Evolutionary conservation across 2,329 filamentous ascomycete species (phyloP), one percentile per base, ranked within the genome.

Genomic region (Sporothrix schenckii): DNA sequence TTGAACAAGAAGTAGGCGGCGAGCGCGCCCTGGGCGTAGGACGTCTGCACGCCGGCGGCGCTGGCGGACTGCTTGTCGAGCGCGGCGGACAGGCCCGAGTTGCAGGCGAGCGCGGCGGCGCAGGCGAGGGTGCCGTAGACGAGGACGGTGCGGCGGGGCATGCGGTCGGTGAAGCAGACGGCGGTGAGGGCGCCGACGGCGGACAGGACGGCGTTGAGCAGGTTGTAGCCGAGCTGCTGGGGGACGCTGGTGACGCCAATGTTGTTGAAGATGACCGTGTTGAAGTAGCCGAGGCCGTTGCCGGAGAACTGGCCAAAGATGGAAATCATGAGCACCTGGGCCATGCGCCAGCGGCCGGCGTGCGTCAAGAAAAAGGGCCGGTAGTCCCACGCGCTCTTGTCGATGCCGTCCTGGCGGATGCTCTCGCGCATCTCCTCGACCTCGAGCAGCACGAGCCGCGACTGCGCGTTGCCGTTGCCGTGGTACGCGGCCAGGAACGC

Each of bases 291-390:
- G 7, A 85, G 80, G 67, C 83, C 83, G 70, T 84, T 84, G 24
- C 83, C 83, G 0, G 83, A 84, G 76, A 83, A 85, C 74, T 85
- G 83, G 19, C 83, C 83, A 69, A 85, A 85, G 72, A 84, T 78
- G 58, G 82, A 83, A 72, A 85, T 84, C 81, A 84, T 83, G 72
- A 84, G 73, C 56, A 84, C 82, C 72, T 84, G 82, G 5, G 79
- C 77, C 70, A 83, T 81, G 39, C 83, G 79, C 83, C 83, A 85
- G 68, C 83, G 82, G 56, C 82, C 82, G 65, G 77, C 80, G 77
- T 83, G 82, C 13, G 79, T 78, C 50, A 61, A 9, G 30, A 84
- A n/a, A 68, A 85, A 79, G 1, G 82, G 82, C 13, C 83, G 81
- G 76, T 84, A 84, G 71, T 84, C 82, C 80, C 80, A 84, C n/a